Evolutionary conservation across 148 eudicot species (phyloP), one percentile per base, ranked within the genome.

Genomic region (Nepenthes mirabilis): DNA sequence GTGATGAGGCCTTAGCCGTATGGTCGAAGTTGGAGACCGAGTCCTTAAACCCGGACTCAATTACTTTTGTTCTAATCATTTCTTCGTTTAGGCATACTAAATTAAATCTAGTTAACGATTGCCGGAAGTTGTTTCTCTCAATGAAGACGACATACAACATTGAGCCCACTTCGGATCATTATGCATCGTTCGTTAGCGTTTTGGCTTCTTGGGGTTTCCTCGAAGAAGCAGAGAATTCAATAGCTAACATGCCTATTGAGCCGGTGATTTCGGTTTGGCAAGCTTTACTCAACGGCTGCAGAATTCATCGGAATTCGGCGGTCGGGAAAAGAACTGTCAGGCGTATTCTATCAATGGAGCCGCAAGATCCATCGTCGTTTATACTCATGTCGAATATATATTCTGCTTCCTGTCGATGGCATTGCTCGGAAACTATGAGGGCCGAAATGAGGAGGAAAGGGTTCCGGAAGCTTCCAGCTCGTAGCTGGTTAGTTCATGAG

Each of bases 391-490:
- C 95, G 2, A 93, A 88, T 71, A 74, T 93, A 57, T 81, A 78
- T 56, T 83, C 98, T 37, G 85, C 85, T n/a, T 83, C 98, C 32
- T 87, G 95, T 57, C 77, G 87, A 77, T 93, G 96, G 98, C 81
- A 93, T 47, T 79, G 82, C 62, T 75, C 98, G 36, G 96, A 93
- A 58, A 56, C 54, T 33, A 71, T 79, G 12, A 74, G 95, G 66
- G 84, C 72, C 49, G 83, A 88, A 51, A 93, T 93, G 98, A 74
- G 71, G 68, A 67, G 48, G 50, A 83, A 74, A 72, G 91, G 95
- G 33, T 49, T 88, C 32, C 75, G 52, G 9, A 93, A 93, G 71
- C 63, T 68, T 9, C 98, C 96, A 2, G 83, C 75, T 37, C 74
- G 78, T 57, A 88, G 98, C 63, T 93, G 96, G 96, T 69, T 82